Base-by-base conservation (phyloP, 2,329 filamentous ascomycete species). In the Epicoccum nigrum region DNA sequence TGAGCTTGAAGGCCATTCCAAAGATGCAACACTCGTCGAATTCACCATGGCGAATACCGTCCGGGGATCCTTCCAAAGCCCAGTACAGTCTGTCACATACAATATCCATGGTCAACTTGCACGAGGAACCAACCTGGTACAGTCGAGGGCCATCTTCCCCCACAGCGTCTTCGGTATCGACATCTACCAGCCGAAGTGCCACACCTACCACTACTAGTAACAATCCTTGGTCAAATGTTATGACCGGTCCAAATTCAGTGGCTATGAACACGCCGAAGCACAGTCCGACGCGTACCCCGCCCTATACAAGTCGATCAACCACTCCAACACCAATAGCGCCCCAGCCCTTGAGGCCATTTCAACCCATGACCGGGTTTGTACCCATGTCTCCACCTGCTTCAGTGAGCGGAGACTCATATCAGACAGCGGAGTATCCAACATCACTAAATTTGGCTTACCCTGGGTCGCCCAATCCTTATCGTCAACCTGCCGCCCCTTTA, bases 41-140 rank as follows among this genome's bases (percentile, higher is more conserved):
- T 51, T 70, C 69, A 2, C 67, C 68, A 48, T 74, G 71, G 71
- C 68, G 71, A 30, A 60, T 62, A 33, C 61, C 65, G 41, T 58
- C 62, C 12, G 56, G 61, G 16, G 69, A 71, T 12, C 67, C 69
- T 40, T 59, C 63, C 15, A 73, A 71, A 45, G 65, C 65, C 27
- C 67, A 72, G 39, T 69, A 67, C 46, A 67, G 64, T 35, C 65
- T 75, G 23, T 65, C 69, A 45, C 70, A 74, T 46, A 71, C 71
- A 34, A 68, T 72, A 46, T 74, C 72, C 33, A 73, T 74, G 71
- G 64, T 72, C 40, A 73, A 75, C 54, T 62, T 75, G 45, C 71
- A 73, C 52, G 71, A 74, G 31, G 69, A 73, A 41, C 62, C 67
- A 31, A 56, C 63, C 23, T 74, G 71, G 72, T 70, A 71, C 53